These are phyloP conservation scores for Ophiostoma ulmi DNA, from an alignment of 2,329 filamentous ascomycete species.

Conservation along the genomic window DNA sequence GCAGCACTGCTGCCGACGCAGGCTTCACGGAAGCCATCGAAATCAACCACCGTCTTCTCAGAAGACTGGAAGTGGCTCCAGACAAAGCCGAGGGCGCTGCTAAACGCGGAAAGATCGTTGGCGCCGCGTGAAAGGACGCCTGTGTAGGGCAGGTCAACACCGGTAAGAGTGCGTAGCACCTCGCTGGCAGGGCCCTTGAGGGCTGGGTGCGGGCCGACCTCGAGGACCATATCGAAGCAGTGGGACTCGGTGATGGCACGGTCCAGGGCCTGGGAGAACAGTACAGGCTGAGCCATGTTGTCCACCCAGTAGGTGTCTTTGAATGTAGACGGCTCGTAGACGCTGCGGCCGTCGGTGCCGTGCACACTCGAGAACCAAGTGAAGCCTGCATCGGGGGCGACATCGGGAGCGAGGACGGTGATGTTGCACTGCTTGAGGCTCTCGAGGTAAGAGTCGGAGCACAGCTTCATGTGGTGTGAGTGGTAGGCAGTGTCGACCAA, in stretches of 20 bases:
- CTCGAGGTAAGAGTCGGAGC: slow-evolving; percentile 35
- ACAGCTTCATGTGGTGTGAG: slow-evolving; percentile 43
- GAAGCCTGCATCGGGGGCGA: slow-evolving; percentile 24
- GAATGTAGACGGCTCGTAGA: slow-evolving; percentile 21
- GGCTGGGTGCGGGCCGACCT: slow-evolving; percentile 33
- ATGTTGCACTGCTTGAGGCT: slow-evolving; percentile 33
- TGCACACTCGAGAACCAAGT: slow-evolving; percentile 42
- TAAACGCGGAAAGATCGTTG: slow-evolving; percentile 24
- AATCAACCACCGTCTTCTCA: slow-evolving; percentile 21
- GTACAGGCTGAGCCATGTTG: slow-evolving; percentile 34
- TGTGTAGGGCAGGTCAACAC: slow-evolving; percentile 22
- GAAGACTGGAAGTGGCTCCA: slow-evolving; percentile 23
- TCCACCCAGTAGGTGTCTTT: slow-evolving; percentile 33
- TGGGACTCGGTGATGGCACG: slow-evolving; percentile 20
- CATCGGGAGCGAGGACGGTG: slow-evolving; percentile 18
- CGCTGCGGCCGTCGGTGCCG: slow-evolving; percentile 26
- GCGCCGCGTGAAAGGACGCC: slow-evolving; percentile 22
- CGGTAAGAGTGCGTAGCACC: slow-evolving; percentile 29
- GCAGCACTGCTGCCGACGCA: slow-evolving; percentile 19
- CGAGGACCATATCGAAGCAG: slow-evolving; percentile 28
- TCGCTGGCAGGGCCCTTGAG: slow-evolving; percentile 28
- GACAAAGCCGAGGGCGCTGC: slow-evolving; percentile 21
- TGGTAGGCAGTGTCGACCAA: slow-evolving; percentile 46
- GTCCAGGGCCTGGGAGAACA: slow-evolving; percentile 30
- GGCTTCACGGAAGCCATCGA: slow-evolving; percentile 24